These are phyloP conservation scores for Aspergillus flavus DNA, from an alignment of 2,329 filamentous ascomycete species.

Conservation along the genomic window DNA sequence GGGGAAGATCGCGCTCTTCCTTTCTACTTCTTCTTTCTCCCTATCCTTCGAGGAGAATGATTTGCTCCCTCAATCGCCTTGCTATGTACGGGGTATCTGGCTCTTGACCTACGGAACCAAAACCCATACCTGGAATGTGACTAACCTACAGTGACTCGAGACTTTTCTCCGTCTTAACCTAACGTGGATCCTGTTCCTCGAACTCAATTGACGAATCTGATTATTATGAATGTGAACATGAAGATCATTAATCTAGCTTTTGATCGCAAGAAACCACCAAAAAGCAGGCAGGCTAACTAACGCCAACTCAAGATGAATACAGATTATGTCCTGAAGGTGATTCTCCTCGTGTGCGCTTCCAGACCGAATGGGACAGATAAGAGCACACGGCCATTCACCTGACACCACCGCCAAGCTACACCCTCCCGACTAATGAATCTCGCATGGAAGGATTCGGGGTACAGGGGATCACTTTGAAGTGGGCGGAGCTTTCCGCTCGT, in stretches of 20 bases:
- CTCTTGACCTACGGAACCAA: background rate
- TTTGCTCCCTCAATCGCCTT: background rate
- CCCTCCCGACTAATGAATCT: constrained; percentile 10
- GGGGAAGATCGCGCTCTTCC: background rate
- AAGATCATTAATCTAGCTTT: constrained; percentile 33
- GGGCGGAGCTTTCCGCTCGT: constrained; percentile 13
- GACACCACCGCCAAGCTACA: constrained; percentile 6
- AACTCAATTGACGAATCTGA: constrained; percentile 13
- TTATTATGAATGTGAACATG: constrained; percentile 34
- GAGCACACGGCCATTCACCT: constrained; percentile 4
- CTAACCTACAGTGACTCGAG: background rate
- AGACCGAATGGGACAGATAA: background rate
- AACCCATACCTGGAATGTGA: background rate
- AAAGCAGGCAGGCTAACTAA: constrained; percentile 21
- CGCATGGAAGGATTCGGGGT: background rate
- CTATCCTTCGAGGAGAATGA: background rate
- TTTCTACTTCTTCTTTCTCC: background rate
- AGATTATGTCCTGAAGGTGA: constrained; percentile 16
- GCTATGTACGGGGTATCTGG: background rate
- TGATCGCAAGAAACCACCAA: constrained; percentile 22
- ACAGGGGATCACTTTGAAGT: constrained; percentile 12
- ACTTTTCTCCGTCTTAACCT: background rate
- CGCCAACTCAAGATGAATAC: constrained; percentile 22
- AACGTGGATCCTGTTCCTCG: background rate
- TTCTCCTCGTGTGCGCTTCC: constrained; percentile 8